Conservation (phyloP, 2,329 filamentous ascomycete genomes). For the Xylaria sp. region DNA sequence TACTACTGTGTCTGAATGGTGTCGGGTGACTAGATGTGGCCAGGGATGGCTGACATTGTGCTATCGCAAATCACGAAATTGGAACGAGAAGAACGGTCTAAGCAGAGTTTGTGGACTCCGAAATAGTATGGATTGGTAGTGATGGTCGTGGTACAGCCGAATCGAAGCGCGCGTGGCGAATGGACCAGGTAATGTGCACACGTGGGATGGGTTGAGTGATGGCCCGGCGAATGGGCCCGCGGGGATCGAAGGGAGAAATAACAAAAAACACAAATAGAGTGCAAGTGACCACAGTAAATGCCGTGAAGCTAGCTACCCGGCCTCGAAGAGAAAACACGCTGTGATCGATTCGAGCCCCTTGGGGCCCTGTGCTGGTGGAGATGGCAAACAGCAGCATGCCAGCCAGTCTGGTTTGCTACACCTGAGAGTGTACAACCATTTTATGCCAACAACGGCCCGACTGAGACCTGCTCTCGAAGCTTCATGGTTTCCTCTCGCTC, state of each 20-base stretch:
- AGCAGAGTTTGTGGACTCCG: not conserved
- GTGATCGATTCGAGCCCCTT: slow-evolving; percentile 1
- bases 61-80: not conserved
- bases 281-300: not conserved
- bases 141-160: not conserved
- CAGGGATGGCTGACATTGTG: not conserved
- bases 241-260: too few relatives aligned
- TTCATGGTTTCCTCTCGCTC: slow-evolving; percentile 49
- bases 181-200: not conserved
- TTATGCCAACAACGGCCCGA: slow-evolving; percentile 56
- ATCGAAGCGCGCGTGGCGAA: not conserved
- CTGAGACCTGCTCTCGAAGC: slow-evolving; percentile 57
- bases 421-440: not conserved
- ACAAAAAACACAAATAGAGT: too few relatives aligned
- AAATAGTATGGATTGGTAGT: not conserved
- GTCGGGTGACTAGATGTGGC: not conserved
- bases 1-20: not conserved
- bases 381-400: not conserved
- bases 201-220: not conserved
- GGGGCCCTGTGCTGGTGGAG: not conserved
- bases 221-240: too few relatives aligned
- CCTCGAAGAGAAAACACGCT: not conserved
- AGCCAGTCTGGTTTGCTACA: slow-evolving; percentile 8
- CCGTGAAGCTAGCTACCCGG: not conserved
- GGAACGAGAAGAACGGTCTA: not conserved